These are phyloP conservation scores for Ammopiptanthus mongolicus DNA, from an alignment of 306 rosid genomes.

Conservation along the genomic window DNA sequence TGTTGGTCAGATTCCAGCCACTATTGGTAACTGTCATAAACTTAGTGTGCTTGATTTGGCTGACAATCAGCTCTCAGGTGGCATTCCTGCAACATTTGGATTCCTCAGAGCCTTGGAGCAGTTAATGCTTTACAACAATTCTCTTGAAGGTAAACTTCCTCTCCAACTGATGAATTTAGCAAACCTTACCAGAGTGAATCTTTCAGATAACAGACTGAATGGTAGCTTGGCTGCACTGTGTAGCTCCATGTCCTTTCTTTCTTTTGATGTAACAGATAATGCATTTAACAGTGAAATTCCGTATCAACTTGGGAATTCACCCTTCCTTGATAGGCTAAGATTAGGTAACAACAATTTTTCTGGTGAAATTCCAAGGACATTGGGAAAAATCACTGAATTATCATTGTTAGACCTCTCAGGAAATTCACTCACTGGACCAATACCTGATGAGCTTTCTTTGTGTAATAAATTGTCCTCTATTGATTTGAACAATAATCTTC, in stretches of 20 bases:
- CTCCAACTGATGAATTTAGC: constrained; percentile 37
- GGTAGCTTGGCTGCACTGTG: constrained; percentile 71
- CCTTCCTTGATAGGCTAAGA: constrained; percentile 63
- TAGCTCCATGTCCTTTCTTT: constrained; percentile 53
- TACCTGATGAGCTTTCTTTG: constrained; percentile 71
- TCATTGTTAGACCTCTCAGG: constrained; percentile 70
- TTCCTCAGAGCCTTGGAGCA: constrained; percentile 41
- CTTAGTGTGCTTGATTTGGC: constrained; percentile 65
- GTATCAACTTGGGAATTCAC: constrained; percentile 55
- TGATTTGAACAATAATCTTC: constrained; percentile 58
- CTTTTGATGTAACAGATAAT: constrained; percentile 80
- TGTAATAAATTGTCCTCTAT: constrained; percentile 57
- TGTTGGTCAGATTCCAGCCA: constrained; percentile 68
- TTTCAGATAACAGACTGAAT: constrained; percentile 60
- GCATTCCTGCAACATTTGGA: constrained; percentile 65
- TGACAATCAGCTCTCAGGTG: constrained; percentile 65
- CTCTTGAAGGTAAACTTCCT: constrained; percentile 85
- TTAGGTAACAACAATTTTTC: constrained; percentile 62
- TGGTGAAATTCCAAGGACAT: constrained; percentile 63
- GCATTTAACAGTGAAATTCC: constrained; percentile 65
- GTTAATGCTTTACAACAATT: constrained; percentile 79
- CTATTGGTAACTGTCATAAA: constrained; percentile 68
- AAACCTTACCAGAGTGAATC: constrained; percentile 67
- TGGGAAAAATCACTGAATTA: constrained; percentile 50
- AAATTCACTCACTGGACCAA: constrained; percentile 58